Base-by-base conservation (phyloP, 257 asterid species). In the Coffea eugenioides region DNA sequence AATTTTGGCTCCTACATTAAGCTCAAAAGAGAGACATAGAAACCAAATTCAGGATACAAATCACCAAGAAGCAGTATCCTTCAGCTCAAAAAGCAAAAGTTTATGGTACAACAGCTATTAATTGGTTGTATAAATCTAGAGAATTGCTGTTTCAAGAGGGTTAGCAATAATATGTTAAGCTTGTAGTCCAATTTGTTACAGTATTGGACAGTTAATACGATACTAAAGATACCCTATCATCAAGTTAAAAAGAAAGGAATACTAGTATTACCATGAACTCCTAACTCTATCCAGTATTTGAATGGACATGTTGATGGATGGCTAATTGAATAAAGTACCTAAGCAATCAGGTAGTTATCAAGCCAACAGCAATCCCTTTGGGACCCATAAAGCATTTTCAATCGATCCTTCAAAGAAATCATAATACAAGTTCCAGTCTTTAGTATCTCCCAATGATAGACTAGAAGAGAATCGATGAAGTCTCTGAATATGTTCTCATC, bases 1-100 rank as follows among this genome's bases (percentile, higher is more conserved):
- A 72, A 70, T 72, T 67, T 15, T 54, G 31, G 76, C 18, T 20
- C 11, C 81, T 36, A 34, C 8, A n/a, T 69, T 64, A n/a, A 79
- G 73, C 66, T 45, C 49, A 62, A 21, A n/a, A 13, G 4, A 31
- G 66, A 15, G 12, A 21, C 46, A 31, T 34, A 36, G 7, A 72
- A 79, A 5, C 46, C 16, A 46, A 71, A 18, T 48, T 11, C 6
- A 18, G 65, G 66, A 45, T 7, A 27, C 41, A 43, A 71, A 18
- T 27, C 23, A 13, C 13, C 11, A 4, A 45, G 15, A 21, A 79
- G 46, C 14, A 71, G 7, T 69, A 62, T 27, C 39, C 18, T 74
- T 16, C 21, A 52, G 14, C 20, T 23, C 5, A 39, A 16, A 6
- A 6, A 36, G 68, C 57, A 46, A 73, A 73, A 27, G 18, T 10